Evolutionary conservation across 2,329 filamentous ascomycete genomes (phyloP).

Genomic region (Fusarium papillatum): DNA sequence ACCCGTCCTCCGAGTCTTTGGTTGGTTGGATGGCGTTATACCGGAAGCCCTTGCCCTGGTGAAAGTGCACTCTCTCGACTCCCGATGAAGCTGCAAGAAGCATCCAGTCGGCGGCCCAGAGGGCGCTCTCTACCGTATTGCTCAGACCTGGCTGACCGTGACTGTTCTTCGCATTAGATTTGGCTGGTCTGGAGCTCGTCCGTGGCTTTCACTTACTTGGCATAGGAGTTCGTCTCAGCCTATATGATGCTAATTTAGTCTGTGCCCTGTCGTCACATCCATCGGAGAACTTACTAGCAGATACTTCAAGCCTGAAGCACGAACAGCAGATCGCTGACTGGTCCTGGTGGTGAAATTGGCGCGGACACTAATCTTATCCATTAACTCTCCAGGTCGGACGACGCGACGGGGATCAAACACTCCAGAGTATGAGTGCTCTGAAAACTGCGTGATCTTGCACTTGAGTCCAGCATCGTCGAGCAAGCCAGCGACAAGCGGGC

Average conservation of each 20-base stretch:
- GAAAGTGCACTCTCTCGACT: not conserved
- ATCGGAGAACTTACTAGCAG: not conserved
- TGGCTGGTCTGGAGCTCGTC: not conserved
- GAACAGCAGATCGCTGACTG: not conserved
- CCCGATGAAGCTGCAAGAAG: not conserved
- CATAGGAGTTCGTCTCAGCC: not conserved
- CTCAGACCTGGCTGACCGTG: not conserved
- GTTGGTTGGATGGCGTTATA: not conserved
- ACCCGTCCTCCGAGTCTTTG: not conserved
- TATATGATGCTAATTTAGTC: not conserved
- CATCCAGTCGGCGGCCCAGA: not conserved
- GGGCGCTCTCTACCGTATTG: not conserved
- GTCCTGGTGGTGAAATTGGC: not conserved
- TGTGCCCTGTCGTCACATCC: not conserved
- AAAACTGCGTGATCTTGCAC: not conserved
- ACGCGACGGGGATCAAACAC: not conserved
- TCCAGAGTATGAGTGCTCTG: not conserved
- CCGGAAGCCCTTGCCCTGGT: not conserved
- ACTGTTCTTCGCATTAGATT: not conserved
- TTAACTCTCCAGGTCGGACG: not conserved
- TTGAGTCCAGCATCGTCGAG: not conserved
- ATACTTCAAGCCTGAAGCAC: not conserved
- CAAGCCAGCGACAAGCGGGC: not conserved
- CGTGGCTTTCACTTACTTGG: not conserved
- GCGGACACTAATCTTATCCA: not conserved